Evolutionary conservation across 441 rosid genomes (phyloP), one percentile per base, ranked within the genome.

Genomic region (Hypseocharis bilobata): DNA sequence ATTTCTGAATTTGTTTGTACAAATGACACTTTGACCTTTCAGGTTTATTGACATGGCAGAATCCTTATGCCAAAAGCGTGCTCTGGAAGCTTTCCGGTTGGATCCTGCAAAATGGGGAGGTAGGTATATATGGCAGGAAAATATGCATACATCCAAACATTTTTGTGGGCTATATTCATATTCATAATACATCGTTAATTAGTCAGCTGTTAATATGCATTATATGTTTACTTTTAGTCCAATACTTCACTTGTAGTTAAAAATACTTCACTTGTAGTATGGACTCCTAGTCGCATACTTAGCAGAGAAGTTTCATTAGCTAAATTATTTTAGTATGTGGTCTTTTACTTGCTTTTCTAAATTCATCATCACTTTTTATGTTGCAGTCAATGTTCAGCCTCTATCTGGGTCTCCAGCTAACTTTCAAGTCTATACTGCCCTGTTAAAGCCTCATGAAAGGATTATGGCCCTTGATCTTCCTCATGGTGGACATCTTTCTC

Each of bases 81-180:
- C 97, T 62, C 74, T 90, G 66, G 92, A 90, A 68, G 97, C 95
- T 60, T 90, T 90, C 73, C 75, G 86, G 56, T 75, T 90, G 82
- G 97, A 90, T 70, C 97, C 95, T 74, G 83, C 81, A 59, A 90
- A 88, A 76, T 90, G 97, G 97, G 97, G 97, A 88, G 97, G 97
- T 90, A 76, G 44, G 29, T 69, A 59, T 30, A 49, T 1, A 8
- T 20, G 10, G 56, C 55, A 16, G 19, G 23, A 19, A 16, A 19
- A 1, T 19, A 19, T 16, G 3, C 20, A 19, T 49, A 49, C 25
- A 49, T 49, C 23, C 7, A 49, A 49, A 3, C 25, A 47, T 17
- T 17, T 3, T 49, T 49, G 17, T 19, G 13, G 20, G 25, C 44
- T 3, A 8, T 28, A 52, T 67, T 4, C 11, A 7, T 34, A 63